Conservation (phyloP, 345 rosid genomes). For the Kandelia obovata region DNA sequence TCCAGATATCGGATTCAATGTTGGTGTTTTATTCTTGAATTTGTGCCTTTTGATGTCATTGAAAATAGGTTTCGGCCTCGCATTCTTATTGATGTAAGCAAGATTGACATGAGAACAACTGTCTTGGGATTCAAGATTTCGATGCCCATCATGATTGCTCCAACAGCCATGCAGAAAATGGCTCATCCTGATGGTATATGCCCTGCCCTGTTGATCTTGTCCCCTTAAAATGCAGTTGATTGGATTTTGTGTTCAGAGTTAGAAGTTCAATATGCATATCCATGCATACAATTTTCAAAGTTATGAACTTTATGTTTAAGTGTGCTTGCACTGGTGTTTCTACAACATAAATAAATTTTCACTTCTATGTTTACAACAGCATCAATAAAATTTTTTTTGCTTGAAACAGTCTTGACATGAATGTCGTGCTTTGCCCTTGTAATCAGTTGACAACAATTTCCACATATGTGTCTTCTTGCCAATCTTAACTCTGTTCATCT, state of each 20-base stretch:
- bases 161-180: constrained; percentile 97
- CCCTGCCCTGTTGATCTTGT: neutral
- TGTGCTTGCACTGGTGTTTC: neutral
- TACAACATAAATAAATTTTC: neutral
- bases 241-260: no score
- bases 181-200: constrained; percentile 83
- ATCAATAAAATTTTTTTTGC: no score
- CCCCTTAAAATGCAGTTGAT: neutral
- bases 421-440: no score
- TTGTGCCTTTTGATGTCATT: neutral
- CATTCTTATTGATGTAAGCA: constrained; percentile 80
- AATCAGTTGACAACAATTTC: neutral
- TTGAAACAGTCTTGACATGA: no score
- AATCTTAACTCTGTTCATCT: neutral
- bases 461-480: neutral
- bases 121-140: constrained; percentile 85
- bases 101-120: constrained; percentile 67
- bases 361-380: neutral
- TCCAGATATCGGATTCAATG: neutral
- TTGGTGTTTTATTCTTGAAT: neutral
- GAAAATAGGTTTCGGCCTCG: constrained; percentile 76
- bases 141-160: constrained; percentile 98
- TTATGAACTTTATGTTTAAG: neutral
- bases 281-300: neutral
- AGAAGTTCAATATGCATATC: neutral